phyloP scores from a whole-genome alignment of 179 eudicot species.

The Camellia oleifera region DNA sequence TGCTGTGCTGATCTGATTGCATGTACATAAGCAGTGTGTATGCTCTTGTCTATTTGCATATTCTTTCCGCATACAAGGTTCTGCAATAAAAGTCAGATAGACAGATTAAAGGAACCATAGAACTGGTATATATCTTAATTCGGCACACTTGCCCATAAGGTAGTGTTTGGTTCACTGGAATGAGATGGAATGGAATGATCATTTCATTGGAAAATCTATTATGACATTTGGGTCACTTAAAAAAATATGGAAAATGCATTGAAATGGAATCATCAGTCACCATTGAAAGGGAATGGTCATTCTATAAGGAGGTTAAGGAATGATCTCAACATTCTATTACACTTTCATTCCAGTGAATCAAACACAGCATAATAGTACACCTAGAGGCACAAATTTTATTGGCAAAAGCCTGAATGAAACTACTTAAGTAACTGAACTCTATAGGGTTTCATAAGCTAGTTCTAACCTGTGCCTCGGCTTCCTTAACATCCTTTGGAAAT shows the following conservation, averaged over 20 bases:
- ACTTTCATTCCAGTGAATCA: too few species aligned
- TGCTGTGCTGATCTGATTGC: conserved; percentile 82
- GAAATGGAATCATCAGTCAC: too few species aligned
- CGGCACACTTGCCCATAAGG: not conserved
- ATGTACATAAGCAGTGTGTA: conserved; percentile 69
- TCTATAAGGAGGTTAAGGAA: too few species aligned
- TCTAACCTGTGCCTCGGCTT: conserved; percentile 63
- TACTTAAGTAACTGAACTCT: not conserved
- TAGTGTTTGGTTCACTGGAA: too few species aligned
- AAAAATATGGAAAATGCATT: too few species aligned
- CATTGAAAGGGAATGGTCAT: too few species aligned
- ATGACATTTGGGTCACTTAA: too few species aligned
- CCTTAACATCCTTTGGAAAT: conserved; percentile 55
- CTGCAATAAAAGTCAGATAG: conserved; percentile 31
- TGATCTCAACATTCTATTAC: too few species aligned
- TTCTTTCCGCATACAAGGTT: conserved; percentile 73
- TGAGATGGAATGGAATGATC: too few species aligned
- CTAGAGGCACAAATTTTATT: not conserved
- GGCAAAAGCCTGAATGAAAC: not conserved
- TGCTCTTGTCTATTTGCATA: conserved; percentile 65
- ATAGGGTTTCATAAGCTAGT: not conserved
- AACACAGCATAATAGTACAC: not conserved
- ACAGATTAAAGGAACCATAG: not conserved
- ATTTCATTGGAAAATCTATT: too few species aligned
- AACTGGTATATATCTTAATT: not conserved